Evolutionary conservation across 306 rosid species (phyloP).

Genomic region (Casuarina equisetifolia): DNA sequence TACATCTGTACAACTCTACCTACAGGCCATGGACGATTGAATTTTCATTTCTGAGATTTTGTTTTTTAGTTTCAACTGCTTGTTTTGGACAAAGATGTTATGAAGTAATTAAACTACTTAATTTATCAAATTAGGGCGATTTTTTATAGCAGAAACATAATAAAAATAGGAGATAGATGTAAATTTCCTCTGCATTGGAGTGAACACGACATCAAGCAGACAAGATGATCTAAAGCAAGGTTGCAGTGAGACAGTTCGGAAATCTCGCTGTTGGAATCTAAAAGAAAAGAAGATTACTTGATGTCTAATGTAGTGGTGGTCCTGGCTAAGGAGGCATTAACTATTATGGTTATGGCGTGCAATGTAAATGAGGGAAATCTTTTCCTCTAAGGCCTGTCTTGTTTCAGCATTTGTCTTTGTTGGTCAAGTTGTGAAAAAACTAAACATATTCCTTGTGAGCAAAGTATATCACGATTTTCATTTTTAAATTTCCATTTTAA

Average conservation of each 20-base stretch:
- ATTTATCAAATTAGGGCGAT: not conserved
- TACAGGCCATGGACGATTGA: not conserved
- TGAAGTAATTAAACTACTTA: not conserved
- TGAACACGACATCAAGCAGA: not conserved
- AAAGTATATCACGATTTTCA: not conserved
- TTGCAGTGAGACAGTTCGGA: not conserved
- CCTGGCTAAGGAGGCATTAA: not conserved
- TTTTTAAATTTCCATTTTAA: not conserved
- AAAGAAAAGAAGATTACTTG: not conserved
- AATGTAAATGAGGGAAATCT: not conserved
- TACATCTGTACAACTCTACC: not conserved
- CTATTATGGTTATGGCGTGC: not conserved
- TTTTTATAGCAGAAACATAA: constrained; percentile 5
- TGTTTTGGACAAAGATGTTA: not conserved
- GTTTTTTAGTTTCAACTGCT: not conserved
- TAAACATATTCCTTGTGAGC: not conserved
- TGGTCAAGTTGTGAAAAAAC: not conserved
- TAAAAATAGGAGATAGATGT: not conserved
- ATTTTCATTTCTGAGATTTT: not conserved
- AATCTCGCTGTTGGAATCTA: not conserved
- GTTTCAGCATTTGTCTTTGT: not conserved
- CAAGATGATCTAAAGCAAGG: not conserved
- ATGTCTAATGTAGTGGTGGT: not conserved
- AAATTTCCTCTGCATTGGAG: not conserved
- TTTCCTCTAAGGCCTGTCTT: not conserved